Evolutionary conservation across 169 alveolate species (phyloP).

Genomic region (Ophryocystis elektroscirrha): DNA sequence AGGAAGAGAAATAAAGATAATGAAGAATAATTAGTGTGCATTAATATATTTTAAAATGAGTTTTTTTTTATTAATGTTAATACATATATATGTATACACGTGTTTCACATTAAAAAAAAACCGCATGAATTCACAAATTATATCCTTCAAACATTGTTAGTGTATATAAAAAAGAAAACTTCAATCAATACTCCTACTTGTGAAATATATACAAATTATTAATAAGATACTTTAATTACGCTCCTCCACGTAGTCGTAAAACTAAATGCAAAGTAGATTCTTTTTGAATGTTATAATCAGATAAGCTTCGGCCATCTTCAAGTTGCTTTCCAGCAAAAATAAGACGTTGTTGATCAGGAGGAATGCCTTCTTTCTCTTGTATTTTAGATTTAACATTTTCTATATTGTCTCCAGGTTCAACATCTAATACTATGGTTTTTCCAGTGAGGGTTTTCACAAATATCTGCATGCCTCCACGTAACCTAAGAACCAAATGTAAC

Average conservation of each 20-base stretch:
- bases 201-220: too few species aligned
- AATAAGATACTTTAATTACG: conserved; percentile 92
- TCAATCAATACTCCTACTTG: too few species aligned
- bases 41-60: too few species aligned
- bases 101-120: too few species aligned
- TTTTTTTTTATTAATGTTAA: too few species aligned
- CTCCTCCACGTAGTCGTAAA: conserved; percentile 42
- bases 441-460: conserved; percentile 1
- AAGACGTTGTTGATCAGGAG: conserved; percentile 23
- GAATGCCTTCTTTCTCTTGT: conserved; percentile 57
- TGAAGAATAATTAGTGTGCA: too few species aligned
- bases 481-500: conserved; percentile 47
- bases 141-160: too few species aligned
- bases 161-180: too few species aligned
- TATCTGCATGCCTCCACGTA: conserved; percentile 33
- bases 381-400: conserved; percentile 88
- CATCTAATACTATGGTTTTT: conserved; percentile 64
- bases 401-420: too few species aligned
- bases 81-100: too few species aligned
- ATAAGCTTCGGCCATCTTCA: conserved; percentile 29
- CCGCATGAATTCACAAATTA: too few species aligned
- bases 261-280: conserved; percentile 52
- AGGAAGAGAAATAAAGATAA: too few species aligned
- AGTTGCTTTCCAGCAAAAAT: conserved; percentile 32
- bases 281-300: conserved; percentile 39